Percentiles rank a stretch among this genome's conserved stretches.
phyloP scores from a whole-genome alignment of 352 stramenopile species.

The Globisporangium spinosum region DNA sequence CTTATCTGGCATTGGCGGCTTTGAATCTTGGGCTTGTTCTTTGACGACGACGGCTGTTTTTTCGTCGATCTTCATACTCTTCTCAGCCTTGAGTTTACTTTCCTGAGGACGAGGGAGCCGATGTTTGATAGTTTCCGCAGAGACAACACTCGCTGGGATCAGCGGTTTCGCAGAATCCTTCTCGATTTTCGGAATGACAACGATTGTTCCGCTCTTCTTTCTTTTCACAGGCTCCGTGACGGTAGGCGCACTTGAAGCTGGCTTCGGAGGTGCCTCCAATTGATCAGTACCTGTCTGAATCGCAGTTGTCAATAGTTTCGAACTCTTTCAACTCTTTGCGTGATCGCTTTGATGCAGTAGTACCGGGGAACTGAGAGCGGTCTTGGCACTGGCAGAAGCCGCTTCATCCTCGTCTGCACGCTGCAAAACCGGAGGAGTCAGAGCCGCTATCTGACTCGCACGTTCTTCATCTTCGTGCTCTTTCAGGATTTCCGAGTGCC shows the following conservation, averaged over 20 bases:
- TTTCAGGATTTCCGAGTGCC: constrained; percentile 12
- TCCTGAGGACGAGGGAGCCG: background rate
- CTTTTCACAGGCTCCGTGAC: background rate
- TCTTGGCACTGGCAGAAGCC: background rate
- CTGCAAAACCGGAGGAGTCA: background rate
- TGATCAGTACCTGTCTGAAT: background rate
- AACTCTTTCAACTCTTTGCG: background rate
- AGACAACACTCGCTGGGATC: background rate
- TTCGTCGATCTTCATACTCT: background rate
- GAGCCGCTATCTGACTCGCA: background rate
- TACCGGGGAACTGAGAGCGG: background rate
- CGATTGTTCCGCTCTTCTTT: constrained; percentile 14
- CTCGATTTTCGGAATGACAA: constrained; percentile 23
- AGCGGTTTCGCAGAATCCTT: constrained; percentile 6
- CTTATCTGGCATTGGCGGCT: background rate
- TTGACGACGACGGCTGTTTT: background rate
- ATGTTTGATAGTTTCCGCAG: background rate
- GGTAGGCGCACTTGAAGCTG: background rate
- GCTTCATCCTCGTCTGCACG: background rate
- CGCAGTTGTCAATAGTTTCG: background rate
- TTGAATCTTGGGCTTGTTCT: background rate
- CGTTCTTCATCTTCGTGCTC: constrained; percentile 20
- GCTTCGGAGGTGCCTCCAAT: background rate
- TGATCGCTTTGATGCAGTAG: background rate
- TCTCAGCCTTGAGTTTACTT: background rate